Evolutionary conservation across 352 stramenopile species (phyloP).

Genomic region (Globisporangium ultimum): DNA sequence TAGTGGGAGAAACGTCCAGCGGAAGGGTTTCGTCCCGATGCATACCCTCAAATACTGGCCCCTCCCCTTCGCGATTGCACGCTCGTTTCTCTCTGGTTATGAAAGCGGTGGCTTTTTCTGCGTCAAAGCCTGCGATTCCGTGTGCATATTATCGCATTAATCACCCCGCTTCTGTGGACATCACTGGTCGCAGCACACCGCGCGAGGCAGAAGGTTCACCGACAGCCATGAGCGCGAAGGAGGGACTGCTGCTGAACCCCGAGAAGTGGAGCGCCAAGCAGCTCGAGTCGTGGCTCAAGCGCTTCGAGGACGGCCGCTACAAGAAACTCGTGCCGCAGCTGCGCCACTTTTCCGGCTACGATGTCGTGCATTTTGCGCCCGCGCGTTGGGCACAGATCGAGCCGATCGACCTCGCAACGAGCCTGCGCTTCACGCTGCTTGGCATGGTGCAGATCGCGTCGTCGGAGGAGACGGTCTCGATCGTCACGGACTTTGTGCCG

Average conservation of each 20-base stretch:
- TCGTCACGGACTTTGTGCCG: conserved; percentile 79
- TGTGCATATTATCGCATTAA: too few relatives aligned
- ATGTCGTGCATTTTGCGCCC: conserved; percentile 67
- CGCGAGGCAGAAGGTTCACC: conserved; percentile 32
- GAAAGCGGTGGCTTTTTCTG: neutral
- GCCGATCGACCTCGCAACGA: conserved; percentile 64
- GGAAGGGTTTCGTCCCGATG: neutral
- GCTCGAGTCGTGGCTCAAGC: conserved; percentile 69
- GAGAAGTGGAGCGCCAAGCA: conserved; percentile 78
- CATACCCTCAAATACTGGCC: conserved; percentile 1
- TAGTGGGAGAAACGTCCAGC: neutral
- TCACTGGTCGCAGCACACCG: neutral
- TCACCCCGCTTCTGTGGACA: too few relatives aligned
- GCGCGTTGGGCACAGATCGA: conserved; percentile 54
- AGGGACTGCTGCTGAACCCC: conserved; percentile 71
- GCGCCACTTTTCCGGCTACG: conserved; percentile 53
- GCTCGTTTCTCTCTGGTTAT: too few relatives aligned
- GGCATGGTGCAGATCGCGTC: conserved; percentile 83
- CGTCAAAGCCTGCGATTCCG: neutral
- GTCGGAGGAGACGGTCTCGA: conserved; percentile 52
- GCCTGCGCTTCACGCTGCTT: conserved; percentile 81
- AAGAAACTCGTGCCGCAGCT: conserved; percentile 45
- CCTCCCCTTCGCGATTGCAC: too few relatives aligned
- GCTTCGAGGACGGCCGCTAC: conserved; percentile 76
- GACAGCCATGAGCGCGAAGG: conserved; percentile 93